These are phyloP conservation scores for Globisporangium irregulare DNA, from an alignment of 352 stramenopile species.

Conservation along the genomic window DNA sequence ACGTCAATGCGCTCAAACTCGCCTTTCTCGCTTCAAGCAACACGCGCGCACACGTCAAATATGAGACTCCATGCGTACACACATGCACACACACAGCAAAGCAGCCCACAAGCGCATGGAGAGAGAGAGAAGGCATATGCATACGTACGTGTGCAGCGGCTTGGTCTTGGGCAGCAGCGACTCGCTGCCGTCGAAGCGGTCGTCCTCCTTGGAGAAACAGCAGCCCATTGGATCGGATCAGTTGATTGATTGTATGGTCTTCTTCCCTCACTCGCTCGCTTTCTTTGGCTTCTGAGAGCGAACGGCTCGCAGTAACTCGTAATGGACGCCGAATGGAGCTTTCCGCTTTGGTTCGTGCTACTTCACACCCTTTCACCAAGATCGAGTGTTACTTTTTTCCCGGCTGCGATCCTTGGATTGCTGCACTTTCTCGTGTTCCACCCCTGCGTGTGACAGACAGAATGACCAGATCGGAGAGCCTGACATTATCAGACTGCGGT, in stretches of 20 bases:
- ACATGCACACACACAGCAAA: neutral
- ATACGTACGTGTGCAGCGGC: slow-evolving; percentile 19
- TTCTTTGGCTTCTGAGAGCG: neutral
- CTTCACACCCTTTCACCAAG: slow-evolving; percentile 15
- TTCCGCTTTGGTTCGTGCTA: slow-evolving; percentile 1
- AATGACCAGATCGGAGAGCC: too few species aligned
- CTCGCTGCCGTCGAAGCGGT: slow-evolving; percentile 52
- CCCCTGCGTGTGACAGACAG: too few species aligned
- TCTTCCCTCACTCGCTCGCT: neutral
- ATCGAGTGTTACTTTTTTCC: slow-evolving; percentile 8
- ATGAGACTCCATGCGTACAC: neutral
- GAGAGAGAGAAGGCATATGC: neutral
- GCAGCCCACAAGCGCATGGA: neutral
- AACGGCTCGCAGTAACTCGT: neutral
- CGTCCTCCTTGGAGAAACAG: slow-evolving; percentile 65
- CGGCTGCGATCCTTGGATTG: too few species aligned
- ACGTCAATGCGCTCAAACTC: slow-evolving; percentile 25
- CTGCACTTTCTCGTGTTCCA: too few species aligned
- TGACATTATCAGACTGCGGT: too few species aligned
- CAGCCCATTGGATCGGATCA: slow-evolving; percentile 57
- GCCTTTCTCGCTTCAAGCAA: slow-evolving; percentile 26
- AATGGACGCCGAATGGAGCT: neutral
- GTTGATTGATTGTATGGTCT: neutral
- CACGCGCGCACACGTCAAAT: neutral
- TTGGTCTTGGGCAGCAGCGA: slow-evolving; percentile 54